Evolutionary conservation across 495 filamentous ascomycete genomes (phyloP).

Genomic region (Stereocaulon alpinum): DNA sequence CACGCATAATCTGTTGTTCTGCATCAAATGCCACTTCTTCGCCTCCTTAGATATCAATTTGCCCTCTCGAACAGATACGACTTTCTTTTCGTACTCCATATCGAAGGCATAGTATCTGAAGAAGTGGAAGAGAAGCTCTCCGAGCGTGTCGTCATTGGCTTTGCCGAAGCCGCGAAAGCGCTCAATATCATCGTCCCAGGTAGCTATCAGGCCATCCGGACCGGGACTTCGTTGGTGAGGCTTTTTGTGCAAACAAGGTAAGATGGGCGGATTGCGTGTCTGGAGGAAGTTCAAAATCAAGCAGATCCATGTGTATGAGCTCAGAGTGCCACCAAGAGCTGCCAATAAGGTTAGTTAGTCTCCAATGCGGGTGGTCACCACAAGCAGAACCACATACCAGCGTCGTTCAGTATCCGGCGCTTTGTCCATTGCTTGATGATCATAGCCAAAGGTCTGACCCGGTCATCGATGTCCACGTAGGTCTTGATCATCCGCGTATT

Average conservation of each 20-base stretch:
- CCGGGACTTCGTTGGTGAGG: conserved; percentile 50
- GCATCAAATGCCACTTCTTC: conserved; percentile 70
- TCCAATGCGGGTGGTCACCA: background rate
- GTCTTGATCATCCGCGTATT: conserved; percentile 98
- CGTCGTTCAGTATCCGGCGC: conserved; percentile 84
- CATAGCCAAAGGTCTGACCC: conserved; percentile 88
- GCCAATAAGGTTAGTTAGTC: conserved; percentile 14
- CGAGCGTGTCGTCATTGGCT: conserved; percentile 72
- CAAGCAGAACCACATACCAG: conserved; percentile 49
- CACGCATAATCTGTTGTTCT: conserved; percentile 79
- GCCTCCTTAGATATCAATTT: conserved; percentile 70
- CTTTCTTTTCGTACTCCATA: conserved; percentile 74
- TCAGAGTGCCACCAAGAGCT: conserved; percentile 89
- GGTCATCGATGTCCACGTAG: conserved; percentile 86
- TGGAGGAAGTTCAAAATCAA: conserved; percentile 96
- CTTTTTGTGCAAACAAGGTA: conserved; percentile 76
- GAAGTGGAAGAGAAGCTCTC: conserved; percentile 80
- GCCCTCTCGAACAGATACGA: conserved; percentile 80
- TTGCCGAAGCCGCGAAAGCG: conserved; percentile 61
- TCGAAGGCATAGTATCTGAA: conserved; percentile 93
- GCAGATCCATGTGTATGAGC: conserved; percentile 99
- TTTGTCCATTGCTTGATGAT: conserved; percentile 96
- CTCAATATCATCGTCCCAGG: conserved; percentile 78
- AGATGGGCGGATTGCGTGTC: conserved; percentile 72
- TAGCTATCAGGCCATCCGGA: conserved; percentile 52